Evolutionary conservation across 176 grass and related monocot genomes (phyloP).

Genomic region (Phoenix roebelenii): DNA sequence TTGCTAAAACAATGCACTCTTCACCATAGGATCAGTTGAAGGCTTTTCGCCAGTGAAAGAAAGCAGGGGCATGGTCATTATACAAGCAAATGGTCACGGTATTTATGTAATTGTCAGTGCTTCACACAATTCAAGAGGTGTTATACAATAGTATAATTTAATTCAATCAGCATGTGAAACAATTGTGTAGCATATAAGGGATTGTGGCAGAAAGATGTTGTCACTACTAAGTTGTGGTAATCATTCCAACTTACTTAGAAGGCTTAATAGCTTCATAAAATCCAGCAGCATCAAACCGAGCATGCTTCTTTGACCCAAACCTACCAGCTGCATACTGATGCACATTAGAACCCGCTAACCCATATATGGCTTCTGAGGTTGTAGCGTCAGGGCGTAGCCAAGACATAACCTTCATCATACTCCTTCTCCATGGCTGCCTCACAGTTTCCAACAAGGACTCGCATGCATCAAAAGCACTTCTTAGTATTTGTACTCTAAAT

Average conservation of each 20-base stretch:
- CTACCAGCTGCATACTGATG: slow-evolving; percentile 20
- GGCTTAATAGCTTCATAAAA: slow-evolving; percentile 83
- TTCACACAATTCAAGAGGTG: no score
- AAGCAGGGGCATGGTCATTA: no score
- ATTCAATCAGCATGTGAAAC: no score
- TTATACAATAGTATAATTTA: no score
- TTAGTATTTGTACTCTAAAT: slow-evolving; percentile 62
- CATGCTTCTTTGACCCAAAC: slow-evolving; percentile 27
- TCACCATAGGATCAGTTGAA: no score
- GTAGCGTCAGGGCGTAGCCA: slow-evolving; percentile 77
- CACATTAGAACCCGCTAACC: slow-evolving; percentile 18
- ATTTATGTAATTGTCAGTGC: no score
- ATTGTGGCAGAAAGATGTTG: no score
- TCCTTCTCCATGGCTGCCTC: slow-evolving; percentile 82
- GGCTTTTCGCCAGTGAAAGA: no score
- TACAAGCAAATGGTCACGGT: no score
- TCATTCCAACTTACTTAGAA: slow-evolving; percentile 19
- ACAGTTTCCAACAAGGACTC: slow-evolving; percentile 59
- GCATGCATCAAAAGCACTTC: slow-evolving; percentile 43
- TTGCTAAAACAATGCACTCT: no score
- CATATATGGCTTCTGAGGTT: slow-evolving; percentile 57
- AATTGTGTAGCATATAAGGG: no score
- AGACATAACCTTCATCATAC: slow-evolving; percentile 73
- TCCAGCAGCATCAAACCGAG: slow-evolving; percentile 62
- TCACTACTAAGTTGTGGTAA: no score